phyloP scores from a whole-genome alignment of 2,329 filamentous ascomycete species.

The Cytospora paraplurivora region DNA sequence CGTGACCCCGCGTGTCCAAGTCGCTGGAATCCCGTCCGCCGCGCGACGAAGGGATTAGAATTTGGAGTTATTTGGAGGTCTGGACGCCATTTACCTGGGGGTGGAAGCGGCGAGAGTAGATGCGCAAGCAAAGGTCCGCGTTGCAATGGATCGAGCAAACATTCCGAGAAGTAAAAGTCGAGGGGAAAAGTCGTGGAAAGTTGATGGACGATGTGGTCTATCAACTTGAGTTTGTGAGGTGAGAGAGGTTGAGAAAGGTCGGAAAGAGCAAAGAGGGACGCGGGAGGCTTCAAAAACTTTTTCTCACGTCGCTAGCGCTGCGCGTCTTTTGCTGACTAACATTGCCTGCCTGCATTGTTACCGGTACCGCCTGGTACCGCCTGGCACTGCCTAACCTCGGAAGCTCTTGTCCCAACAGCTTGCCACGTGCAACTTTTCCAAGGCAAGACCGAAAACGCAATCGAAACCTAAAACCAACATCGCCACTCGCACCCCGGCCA shows the following conservation, averaged over 20 bases:
- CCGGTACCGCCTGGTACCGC: too few relatives aligned
- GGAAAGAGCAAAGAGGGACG: slow-evolving; percentile 1
- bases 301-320: not conserved
- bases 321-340: slow-evolving; percentile 2
- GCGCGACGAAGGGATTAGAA: not conserved
- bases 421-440: too few relatives aligned
- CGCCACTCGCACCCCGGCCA: not conserved
- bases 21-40: not conserved
- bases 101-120: not conserved
- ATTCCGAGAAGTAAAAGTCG: not conserved
- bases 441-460: not conserved
- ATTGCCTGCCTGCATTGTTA: too few relatives aligned
- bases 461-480: not conserved
- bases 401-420: too few relatives aligned
- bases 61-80: not conserved
- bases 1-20: slow-evolving; percentile 1
- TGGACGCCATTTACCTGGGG: slow-evolving; percentile 3
- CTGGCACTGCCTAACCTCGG: too few relatives aligned
- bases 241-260: not conserved
- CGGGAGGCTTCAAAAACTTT: not conserved
- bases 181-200: not conserved
- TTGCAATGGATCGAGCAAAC: slow-evolving; percentile 1
- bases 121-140: not conserved
- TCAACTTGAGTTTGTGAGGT: not conserved
- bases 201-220: not conserved